phyloP scores from a whole-genome alignment of 225 moss, liverwort and hornwort species.

The Rhytidiadelphus loreus region DNA sequence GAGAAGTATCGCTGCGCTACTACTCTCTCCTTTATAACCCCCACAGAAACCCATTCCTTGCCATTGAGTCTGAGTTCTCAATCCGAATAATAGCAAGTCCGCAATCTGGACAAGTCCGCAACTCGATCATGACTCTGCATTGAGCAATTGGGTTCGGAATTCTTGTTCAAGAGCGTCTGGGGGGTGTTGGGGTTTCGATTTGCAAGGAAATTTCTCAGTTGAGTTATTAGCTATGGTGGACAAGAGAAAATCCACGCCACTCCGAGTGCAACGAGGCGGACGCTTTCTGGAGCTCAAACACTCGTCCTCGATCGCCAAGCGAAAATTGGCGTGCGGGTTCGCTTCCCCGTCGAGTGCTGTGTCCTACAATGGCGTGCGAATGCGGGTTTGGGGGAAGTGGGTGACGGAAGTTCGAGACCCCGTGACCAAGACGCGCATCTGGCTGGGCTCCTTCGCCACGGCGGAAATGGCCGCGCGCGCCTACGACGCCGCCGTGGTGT shows the following conservation, averaged over 20 bases:
- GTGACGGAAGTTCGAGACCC: slow-evolving; percentile 32
- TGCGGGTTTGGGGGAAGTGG: slow-evolving; percentile 54
- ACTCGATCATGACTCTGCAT: neutral
- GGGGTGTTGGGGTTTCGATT: neutral
- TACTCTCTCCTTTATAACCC: neutral
- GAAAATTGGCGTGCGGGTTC: neutral
- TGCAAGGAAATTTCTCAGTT: too few species aligned
- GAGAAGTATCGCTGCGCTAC: neutral
- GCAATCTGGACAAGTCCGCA: too few species aligned
- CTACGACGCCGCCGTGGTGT: slow-evolving; percentile 39
- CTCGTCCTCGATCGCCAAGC: neutral
- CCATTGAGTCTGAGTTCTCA: neutral
- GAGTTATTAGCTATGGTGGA: slow-evolving; percentile 16
- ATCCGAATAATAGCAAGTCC: too few species aligned
- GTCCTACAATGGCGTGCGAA: slow-evolving; percentile 27
- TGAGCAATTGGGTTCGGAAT: neutral
- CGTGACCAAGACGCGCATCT: slow-evolving; percentile 28
- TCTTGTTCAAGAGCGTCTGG: too few species aligned
- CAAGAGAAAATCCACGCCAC: neutral
- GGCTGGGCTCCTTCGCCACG: slow-evolving; percentile 34
- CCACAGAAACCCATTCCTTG: neutral
- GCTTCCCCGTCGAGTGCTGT: neutral
- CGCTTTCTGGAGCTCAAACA: neutral
- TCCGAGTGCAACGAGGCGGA: neutral
- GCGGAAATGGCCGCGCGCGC: slow-evolving; percentile 45